A percentile compares a stretch with the other conserved stretches of the same genome.
Evolutionary conservation across 805 yeast species (phyloP).

Genomic region (Cyberlindnera meyerae): DNA sequence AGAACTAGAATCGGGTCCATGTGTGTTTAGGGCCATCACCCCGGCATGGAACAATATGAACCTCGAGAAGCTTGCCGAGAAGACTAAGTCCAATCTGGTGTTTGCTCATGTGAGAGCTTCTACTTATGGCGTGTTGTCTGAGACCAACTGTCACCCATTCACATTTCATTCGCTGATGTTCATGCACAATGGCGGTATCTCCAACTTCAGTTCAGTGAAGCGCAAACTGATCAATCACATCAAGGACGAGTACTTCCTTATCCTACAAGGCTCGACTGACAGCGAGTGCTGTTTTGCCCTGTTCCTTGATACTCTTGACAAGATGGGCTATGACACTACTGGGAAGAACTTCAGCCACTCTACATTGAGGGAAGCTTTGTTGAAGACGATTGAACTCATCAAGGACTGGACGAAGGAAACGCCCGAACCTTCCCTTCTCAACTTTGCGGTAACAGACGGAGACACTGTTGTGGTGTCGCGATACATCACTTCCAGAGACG

Average conservation of each 20-base stretch:
- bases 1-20: constrained; percentile 69
- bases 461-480: constrained; percentile 78
- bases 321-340: constrained; percentile 71
- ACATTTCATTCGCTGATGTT: constrained; percentile 82
- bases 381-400: constrained; percentile 67
- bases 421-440: constrained; percentile 78
- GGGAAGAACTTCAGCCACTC: constrained; percentile 46
- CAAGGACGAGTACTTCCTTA: constrained; percentile 72
- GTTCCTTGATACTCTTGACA: constrained; percentile 68
- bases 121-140: constrained; percentile 89
- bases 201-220: constrained; percentile 70
- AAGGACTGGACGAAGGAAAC: constrained; percentile 74
- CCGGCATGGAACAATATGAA: constrained; percentile 98
- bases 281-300: constrained; percentile 94
- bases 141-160: constrained; percentile 97
- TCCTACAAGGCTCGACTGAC: constrained; percentile 91
- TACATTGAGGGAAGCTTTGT: constrained; percentile 60
- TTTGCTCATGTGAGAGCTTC: constrained; percentile 97
- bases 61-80: constrained; percentile 76
- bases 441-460: constrained; percentile 96
- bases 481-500: constrained; percentile 81
- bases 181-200: constrained; percentile 95
- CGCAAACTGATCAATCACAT: constrained; percentile 66
- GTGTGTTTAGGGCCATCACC: constrained; percentile 90
- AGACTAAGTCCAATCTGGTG: constrained; percentile 77